Percentiles rank a stretch among this genome's conserved stretches.
phyloP scores from a whole-genome alignment of 2,329 filamentous ascomycete species.

The Diaporthe sp. region DNA sequence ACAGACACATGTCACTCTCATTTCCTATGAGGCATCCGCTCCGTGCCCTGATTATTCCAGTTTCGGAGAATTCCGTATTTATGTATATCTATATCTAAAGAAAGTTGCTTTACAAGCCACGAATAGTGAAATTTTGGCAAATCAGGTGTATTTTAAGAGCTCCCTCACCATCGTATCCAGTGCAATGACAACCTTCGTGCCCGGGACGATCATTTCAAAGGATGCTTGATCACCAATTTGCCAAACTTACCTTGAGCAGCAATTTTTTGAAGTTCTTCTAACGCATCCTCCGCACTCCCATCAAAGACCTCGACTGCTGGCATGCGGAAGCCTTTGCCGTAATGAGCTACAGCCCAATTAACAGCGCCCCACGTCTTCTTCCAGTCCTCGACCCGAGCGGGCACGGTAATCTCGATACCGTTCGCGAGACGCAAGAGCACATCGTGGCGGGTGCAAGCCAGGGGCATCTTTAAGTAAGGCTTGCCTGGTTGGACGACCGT shows the following conservation, averaged over 20 bases:
- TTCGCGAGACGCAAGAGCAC: not conserved
- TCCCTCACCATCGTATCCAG: not conserved
- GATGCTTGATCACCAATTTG: constrained; percentile 22
- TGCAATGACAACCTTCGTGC: not conserved
- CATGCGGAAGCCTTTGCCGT: not conserved
- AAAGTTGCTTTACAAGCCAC: not conserved
- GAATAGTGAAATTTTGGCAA: not conserved
- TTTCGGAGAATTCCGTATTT: not conserved
- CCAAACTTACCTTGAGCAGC: constrained; percentile 2
- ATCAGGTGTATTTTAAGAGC: not conserved
- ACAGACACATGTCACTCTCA: too few species aligned
- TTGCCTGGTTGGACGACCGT: not conserved
- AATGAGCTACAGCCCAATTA: not conserved
- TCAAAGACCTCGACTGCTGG: constrained; percentile 5
- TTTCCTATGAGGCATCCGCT: too few species aligned
- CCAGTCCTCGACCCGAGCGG: constrained; percentile 11
- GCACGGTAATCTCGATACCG: not conserved
- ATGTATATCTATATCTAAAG: not conserved
- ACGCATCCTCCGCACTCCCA: constrained; percentile 10
- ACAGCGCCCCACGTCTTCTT: constrained; percentile 8
- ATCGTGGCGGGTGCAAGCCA: not conserved
- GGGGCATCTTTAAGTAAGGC: not conserved
- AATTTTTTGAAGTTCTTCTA: constrained; percentile 5
- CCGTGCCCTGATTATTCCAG: not conserved
- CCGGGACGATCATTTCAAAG: not conserved